These are phyloP conservation scores for Simmondsia chinensis DNA, from an alignment of 148 eudicot species.

Conservation along the genomic window DNA sequence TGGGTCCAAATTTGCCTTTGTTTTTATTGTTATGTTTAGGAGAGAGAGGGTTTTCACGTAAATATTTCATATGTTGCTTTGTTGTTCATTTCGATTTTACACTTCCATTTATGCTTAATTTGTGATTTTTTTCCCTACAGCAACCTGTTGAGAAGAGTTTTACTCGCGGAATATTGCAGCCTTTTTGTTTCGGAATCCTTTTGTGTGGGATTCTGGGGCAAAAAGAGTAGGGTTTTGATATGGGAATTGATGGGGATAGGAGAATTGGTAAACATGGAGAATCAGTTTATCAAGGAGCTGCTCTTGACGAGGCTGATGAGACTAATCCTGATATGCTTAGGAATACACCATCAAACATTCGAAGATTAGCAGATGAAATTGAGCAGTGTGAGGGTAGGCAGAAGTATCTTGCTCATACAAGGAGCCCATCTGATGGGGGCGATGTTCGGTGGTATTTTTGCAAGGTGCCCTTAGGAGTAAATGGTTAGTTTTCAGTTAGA, in stretches of 20 bases:
- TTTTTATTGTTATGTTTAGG: too few relatives aligned
- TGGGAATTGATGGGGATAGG: slow-evolving; percentile 8
- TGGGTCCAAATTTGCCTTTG: too few relatives aligned
- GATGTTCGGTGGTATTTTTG: slow-evolving; percentile 98
- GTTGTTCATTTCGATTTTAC: too few relatives aligned
- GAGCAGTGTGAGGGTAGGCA: slow-evolving; percentile 81
- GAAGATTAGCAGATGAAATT: slow-evolving; percentile 70
- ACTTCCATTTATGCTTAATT: too few relatives aligned
- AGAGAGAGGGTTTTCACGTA: too few relatives aligned
- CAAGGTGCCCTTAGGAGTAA: slow-evolving; percentile 63
- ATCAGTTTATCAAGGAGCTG: slow-evolving; percentile 7
- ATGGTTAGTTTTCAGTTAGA: slow-evolving; percentile 38
- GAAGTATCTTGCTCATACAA: slow-evolving; percentile 84
- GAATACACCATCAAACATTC: slow-evolving; percentile 81
- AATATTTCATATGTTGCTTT: too few relatives aligned
- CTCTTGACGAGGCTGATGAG: slow-evolving; percentile 20
- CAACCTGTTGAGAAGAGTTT: too few relatives aligned
- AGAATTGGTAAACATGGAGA: slow-evolving; percentile 9
- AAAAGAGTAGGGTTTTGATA: not conserved
- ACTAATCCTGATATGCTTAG: slow-evolving; percentile 66
- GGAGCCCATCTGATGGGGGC: slow-evolving; percentile 86
- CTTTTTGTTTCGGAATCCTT: too few relatives aligned
- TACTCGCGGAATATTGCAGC: too few relatives aligned
- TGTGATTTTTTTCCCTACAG: too few relatives aligned
- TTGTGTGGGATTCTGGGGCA: slow-evolving; percentile 6